phyloP scores from a whole-genome alignment of 306 rosid species.

The Herpetospermum pedunculosum region DNA sequence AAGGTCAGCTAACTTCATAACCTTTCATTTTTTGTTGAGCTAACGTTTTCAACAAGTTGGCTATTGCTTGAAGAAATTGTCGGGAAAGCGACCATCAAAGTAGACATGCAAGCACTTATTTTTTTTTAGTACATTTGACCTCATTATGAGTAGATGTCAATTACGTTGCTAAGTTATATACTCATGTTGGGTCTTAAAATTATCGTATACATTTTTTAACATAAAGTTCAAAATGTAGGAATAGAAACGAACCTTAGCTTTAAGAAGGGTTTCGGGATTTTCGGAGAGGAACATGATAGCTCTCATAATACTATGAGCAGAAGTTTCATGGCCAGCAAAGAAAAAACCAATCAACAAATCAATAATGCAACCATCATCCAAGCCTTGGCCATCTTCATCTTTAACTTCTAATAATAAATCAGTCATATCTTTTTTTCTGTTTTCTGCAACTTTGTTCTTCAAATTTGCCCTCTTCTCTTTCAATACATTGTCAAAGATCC shows the following conservation, averaged over 20 bases:
- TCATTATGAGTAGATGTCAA: too few species aligned
- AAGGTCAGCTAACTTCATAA: neutral
- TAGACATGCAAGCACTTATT: too few species aligned
- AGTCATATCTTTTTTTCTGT: conserved; percentile 18
- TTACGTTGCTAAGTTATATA: too few species aligned
- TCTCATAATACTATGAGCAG: conserved; percentile 4
- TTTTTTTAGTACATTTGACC: too few species aligned
- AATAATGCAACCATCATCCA: conserved; percentile 16
- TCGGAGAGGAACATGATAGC: conserved; percentile 4
- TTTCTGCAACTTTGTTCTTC: neutral
- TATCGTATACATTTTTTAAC: too few species aligned
- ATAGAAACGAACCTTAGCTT: conserved; percentile 1
- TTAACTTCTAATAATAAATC: conserved; percentile 13
- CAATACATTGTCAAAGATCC: conserved; percentile 1
- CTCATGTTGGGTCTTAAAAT: too few species aligned
- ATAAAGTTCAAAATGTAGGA: neutral
- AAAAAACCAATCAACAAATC: conserved; percentile 16
- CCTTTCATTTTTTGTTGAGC: neutral
- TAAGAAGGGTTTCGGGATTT: neutral
- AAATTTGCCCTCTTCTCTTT: conserved; percentile 1
- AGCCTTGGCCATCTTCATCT: conserved; percentile 19
- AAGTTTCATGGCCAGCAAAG: conserved; percentile 19
- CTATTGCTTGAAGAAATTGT: too few species aligned
- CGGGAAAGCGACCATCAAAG: too few species aligned
- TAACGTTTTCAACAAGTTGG: neutral